Base-by-base conservation (phyloP, 768 basidiomycete species). In the Strobilomyces confusus region DNA sequence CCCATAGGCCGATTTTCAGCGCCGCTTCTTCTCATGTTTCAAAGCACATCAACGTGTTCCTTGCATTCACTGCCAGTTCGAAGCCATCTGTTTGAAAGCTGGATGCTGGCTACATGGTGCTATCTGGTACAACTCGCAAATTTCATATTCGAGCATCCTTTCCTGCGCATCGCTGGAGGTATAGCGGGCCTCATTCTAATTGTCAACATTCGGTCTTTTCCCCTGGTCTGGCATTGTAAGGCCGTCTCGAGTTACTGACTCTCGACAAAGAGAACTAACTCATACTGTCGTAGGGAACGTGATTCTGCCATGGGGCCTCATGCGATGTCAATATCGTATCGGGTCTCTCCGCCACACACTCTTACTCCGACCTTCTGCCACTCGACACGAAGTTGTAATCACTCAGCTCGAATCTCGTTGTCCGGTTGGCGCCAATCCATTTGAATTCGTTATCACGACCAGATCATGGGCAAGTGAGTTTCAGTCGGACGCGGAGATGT, bases 281-380 rank as follows among this genome's bases (percentile, higher is more conserved):
- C n/a, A 17, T 7, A 22, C 4, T 34, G 11, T 12, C 5, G 2
- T 37, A 60, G 59, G 40, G 36, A 55, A 23, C 0, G 58, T 60
- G 8, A 36, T 87, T 14, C 44, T 60, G 12, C 58, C 59, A 1
- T 43, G 51, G 34, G 57, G 54, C 23, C 52, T 60, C 22, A 5
- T 59, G 41, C 50, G 54, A 46, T 48, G 44, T 19, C 49, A 50
- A 52, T 60, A 60, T 38, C 36, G 3, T 9, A 26, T 50, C 11
- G 26, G 55, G 11, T 59, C 51, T 15, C 4, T 51, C 45, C 22
- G 26, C n/a, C 59, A 60, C 25, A 20, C 7, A 13, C 2, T 60
- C 48, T 51, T 37, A 32, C 20, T 60, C 5, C 49, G 53, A 20
- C 58, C 57, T 11, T 26, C 52, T 1, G 29, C 49, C 9, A 45